Base-by-base conservation (phyloP, 306 rosid species). In the Abrus pulchellus region DNA sequence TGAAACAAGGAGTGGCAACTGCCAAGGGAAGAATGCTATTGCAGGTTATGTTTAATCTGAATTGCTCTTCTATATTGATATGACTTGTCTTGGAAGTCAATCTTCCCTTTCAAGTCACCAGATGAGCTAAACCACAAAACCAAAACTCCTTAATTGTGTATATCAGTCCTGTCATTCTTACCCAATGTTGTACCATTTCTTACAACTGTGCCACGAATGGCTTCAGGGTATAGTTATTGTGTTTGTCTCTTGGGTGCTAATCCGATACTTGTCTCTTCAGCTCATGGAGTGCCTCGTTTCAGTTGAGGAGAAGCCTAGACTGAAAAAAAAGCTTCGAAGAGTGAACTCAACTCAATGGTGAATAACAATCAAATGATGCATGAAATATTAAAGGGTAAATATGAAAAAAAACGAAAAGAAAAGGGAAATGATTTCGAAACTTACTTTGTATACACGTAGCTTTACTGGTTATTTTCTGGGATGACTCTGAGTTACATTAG, bases 211-310 rank as follows among this genome's bases (percentile, higher is more conserved):
- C 68, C 1, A 12, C 5, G 68, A 12, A 34, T 34, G 45, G 5
- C 10, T 62, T 62, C 45, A 20, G 62, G n/a, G 2, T 59, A 9
- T 59, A 30, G 4, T 10, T 59, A 30, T 6, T 12, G 14, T 60
- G 65, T 10, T 30, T 59, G 66, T 1, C 33, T 11, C 1, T 11
- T 63, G 11, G 44, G 1, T 65, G 13, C 28, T 72, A 57, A 12
- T 74, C 2, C 27, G 44, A 47, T 27, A 71, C 7, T n/a, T 33
- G 0, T 40, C 50, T 33, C n/a, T 89, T 88, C 90, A 92, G 97
- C 94, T 92, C 60, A 85, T 87, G 92, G 77, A 90, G 84, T 84
- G 60, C 65, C 83, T 87, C 32, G 78, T 90, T 84, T 92, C 92
- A 14, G 80, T 87, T 1, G 68, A 34, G 76, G 94, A 92, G 85